Evolutionary conservation across 2,329 filamentous ascomycete genomes (phyloP).

Genomic region (Thelonectria olida): DNA sequence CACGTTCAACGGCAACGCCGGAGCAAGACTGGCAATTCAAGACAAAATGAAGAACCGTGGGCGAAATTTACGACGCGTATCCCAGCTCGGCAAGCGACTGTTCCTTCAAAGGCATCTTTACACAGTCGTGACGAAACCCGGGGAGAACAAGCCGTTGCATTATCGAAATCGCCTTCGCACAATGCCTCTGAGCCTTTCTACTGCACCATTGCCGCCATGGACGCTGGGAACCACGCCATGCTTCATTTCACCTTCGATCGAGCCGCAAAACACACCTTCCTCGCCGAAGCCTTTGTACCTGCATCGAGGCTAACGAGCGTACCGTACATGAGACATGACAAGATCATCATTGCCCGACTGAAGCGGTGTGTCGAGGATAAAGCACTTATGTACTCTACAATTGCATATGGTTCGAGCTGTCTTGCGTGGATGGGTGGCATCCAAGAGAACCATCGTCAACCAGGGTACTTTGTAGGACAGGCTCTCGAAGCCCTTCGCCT

Average conservation of each 20-base stretch:
- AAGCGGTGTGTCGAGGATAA: slow-evolving; percentile 18
- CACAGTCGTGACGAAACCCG: not conserved
- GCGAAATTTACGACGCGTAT: too few species aligned
- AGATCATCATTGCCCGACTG: slow-evolving; percentile 3
- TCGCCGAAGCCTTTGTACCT: slow-evolving; percentile 24
- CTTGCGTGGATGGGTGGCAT: slow-evolving; percentile 19
- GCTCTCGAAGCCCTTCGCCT: slow-evolving; percentile 11
- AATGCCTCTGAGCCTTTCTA: slow-evolving; percentile 20
- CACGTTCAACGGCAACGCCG: not conserved
- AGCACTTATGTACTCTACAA: slow-evolving; percentile 24
- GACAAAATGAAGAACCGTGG: too few species aligned
- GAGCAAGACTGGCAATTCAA: too few species aligned
- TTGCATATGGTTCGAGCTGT: slow-evolving; percentile 22
- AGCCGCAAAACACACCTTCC: slow-evolving; percentile 12
- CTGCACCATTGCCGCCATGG: slow-evolving; percentile 3
- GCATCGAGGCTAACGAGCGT: not conserved
- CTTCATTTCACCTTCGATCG: slow-evolving; percentile 14
- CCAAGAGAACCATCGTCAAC: not conserved
- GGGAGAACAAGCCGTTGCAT: not conserved
- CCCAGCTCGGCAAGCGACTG: not conserved
- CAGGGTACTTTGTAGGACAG: not conserved
- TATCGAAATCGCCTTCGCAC: not conserved
- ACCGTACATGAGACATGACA: slow-evolving; percentile 9
- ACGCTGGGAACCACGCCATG: slow-evolving; percentile 10
- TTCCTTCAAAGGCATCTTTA: not conserved